Base-by-base conservation (phyloP, 164 flowering plant genomes). In the Echeveria elegans region DNA sequence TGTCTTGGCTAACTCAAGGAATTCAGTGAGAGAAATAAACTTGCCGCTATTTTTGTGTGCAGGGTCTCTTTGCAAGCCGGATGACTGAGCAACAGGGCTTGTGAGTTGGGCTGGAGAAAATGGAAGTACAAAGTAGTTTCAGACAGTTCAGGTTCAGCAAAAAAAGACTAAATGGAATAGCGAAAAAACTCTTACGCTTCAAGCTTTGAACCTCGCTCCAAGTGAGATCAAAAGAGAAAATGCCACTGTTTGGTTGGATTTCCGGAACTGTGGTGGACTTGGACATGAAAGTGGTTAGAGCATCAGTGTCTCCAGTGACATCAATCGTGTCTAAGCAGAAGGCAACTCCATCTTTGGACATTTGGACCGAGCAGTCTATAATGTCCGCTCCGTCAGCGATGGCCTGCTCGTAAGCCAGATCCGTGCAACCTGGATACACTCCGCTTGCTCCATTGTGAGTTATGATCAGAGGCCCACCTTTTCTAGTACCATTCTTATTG, bases 381-480 rank as follows among this genome's bases (percentile, higher is more conserved):
- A 83, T 66, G 77, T 95, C 91, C 1, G 74, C 92, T 63, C 97
- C 99, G 78, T 92, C 97, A 64, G 76, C 65, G 70, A 88, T 84
- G 58, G 97, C 99, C 60, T 82, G 75, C 5, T 26, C 61, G 71
- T 95, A 95, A 64, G 99, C 94, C 71, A 78, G 65, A 74, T 95
- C 86, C 32, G 99, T 89, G 60, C 88, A 86, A 63, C 86, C 85
- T 71, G 99, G 90, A 74, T 72, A 90, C 40, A 82, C 78, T 68
- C 97, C 97, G 77, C 97, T 92, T 71, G 97, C 92, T 67, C 99
- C 99, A 71, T 85, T 79, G 66, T 79, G 72, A 59, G 97, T 80
- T 72, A 92, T 86, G 53, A 95, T 78, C 79, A 77, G 65, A 63
- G 85, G 79, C 5, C 69, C 75, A 0, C 4, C 64, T n/a, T 74